Conservation (phyloP, 768 basidiomycete genomes). For the Ramaria rubella region DNA sequence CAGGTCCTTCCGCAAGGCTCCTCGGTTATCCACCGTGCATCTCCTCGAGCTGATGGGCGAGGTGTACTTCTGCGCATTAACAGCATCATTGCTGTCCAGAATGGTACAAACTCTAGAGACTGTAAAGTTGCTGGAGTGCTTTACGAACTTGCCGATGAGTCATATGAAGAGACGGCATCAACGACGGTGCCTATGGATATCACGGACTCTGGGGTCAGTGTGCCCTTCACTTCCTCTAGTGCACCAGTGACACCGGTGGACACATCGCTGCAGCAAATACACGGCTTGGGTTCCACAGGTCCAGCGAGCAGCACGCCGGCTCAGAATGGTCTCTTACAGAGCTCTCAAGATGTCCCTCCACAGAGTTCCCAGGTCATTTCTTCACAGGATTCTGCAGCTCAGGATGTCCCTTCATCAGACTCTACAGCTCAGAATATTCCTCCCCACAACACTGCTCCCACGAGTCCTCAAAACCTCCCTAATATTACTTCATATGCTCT, state of each 20-base stretch:
- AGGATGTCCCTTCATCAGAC: not conserved
- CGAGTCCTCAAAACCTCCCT: slow-evolving; percentile 15
- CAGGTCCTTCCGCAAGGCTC: slow-evolving; percentile 63
- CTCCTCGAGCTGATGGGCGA: slow-evolving; percentile 55
- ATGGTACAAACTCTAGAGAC: slow-evolving; percentile 40
- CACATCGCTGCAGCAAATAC: no score
- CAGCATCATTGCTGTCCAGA: slow-evolving; percentile 49
- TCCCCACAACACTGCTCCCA: slow-evolving; percentile 31
- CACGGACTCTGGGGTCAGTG: no score
- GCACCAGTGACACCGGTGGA: not conserved
- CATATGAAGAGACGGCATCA: slow-evolving; percentile 45
- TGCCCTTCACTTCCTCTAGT: not conserved
- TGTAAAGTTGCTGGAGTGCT: slow-evolving; percentile 66
- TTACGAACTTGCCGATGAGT: slow-evolving; percentile 71
- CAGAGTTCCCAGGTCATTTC: not conserved
- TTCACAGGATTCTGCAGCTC: no score
- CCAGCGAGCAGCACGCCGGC: no score
- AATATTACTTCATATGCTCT: slow-evolving; percentile 34
- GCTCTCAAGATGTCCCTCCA: not conserved
- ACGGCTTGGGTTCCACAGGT: no score
- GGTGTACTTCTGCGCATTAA: slow-evolving; percentile 70
- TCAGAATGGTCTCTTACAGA: no score
- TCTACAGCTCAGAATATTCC: slow-evolving; percentile 9
- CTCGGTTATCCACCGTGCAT: slow-evolving; percentile 51
- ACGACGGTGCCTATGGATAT: not conserved